Conservation (phyloP, 371 early-diverging fungal genomes). For the Sanchytrium tribonematis region DNA sequence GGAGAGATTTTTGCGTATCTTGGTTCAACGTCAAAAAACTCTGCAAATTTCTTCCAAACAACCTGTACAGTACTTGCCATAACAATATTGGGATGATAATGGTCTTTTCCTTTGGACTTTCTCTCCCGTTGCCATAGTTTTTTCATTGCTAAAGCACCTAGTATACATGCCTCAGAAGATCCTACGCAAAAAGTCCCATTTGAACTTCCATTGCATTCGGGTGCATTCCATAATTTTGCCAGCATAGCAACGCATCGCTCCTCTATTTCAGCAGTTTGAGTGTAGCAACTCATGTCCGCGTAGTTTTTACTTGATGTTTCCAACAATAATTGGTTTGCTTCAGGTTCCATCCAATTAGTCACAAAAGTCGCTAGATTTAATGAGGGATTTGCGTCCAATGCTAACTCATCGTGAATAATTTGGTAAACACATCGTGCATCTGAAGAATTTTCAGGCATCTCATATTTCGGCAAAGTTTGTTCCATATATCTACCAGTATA, state of each 20-base stretch:
- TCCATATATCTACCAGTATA: background rate
- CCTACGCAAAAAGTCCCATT: conserved; percentile 31
- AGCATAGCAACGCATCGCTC: conserved; percentile 37
- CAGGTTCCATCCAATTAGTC: conserved; percentile 42
- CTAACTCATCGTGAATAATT: conserved; percentile 11
- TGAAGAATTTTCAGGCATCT: conserved; percentile 4
- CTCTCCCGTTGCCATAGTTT: conserved; percentile 29
- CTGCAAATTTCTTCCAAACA: conserved; percentile 26
- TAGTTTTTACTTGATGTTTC: conserved; percentile 31
- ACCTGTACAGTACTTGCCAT: conserved; percentile 41
- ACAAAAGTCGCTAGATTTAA: conserved; percentile 43
- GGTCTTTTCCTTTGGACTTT: conserved; percentile 21
- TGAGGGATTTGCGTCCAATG: conserved; percentile 32
- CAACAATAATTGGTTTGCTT: conserved; percentile 35
- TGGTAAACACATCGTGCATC: conserved; percentile 4
- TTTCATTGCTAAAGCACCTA: conserved; percentile 37
- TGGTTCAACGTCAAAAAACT: conserved; percentile 39
- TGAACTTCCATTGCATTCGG: conserved; percentile 3
- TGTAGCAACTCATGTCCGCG: conserved; percentile 29
- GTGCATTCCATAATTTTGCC: conserved; percentile 29
- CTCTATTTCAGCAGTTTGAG: conserved; percentile 18
- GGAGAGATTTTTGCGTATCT: conserved; percentile 26
- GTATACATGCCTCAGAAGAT: conserved; percentile 39
- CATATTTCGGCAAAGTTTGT: conserved; percentile 2
- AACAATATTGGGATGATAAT: conserved; percentile 34